Evolutionary conservation across 805 yeast species (phyloP), one percentile per base, ranked within the genome.

Genomic region (Nakazawaea anatomiae): DNA sequence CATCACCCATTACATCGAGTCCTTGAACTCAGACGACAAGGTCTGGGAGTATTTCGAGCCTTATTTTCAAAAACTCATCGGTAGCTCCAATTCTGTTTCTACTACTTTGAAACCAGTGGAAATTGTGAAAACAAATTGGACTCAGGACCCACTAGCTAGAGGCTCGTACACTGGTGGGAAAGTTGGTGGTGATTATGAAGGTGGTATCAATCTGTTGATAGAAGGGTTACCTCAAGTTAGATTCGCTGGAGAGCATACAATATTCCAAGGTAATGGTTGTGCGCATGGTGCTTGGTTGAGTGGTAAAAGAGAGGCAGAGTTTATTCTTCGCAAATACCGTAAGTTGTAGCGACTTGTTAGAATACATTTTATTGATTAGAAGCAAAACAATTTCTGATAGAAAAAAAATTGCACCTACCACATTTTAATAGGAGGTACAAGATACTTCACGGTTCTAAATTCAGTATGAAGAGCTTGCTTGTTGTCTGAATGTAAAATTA

Each of bases 211-310:
- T 5, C 82, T 82, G 25, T 70, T 83, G 55, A 72, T 75, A 29
- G 75, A 77, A n/a, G 82, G 85, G 0, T 69, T 71, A 12, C 67
- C 72, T 3, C 42, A 46, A 25, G 64, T 87, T 2, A 71, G 91
- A 39, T 86, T 87, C 66, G 92, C 92, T 0, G 95, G 95, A 10
- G 95, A 87, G 61, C 92, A 87, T 62, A 83, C 92, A 0, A 75
- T 77, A n/a, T 66, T 76, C 58, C 90, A 85, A 54, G 92, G 90
- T 6, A 80, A 84, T 14, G 95, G 94, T 0, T 85, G 91, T 63
- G 88, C 82, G 4, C 89, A 87, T 61, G 95, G 91, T 2, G 92
- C 92, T 1, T 85, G 82, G 74, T 67, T 66, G 28, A 81, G 88
- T 59, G 95, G 92, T 0, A 62, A 60, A 42, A 72, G 91, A 50